Conservation (phyloP, 164 flowering plant species). For the Pachysandra terminalis region DNA sequence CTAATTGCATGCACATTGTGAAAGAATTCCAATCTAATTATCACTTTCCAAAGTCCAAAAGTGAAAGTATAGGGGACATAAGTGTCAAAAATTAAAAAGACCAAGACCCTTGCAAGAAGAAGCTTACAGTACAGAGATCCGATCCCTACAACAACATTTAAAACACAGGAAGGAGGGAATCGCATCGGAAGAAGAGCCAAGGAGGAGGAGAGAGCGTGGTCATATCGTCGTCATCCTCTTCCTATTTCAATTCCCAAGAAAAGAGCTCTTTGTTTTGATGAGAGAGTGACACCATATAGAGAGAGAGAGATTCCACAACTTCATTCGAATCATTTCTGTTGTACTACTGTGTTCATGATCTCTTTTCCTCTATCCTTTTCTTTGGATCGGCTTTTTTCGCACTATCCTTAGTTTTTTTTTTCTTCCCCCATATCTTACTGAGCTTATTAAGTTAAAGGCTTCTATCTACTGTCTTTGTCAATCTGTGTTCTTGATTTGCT, state of each 20-base stretch:
- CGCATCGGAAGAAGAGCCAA: conserved; percentile 14
- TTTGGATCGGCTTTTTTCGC: conserved; percentile 41
- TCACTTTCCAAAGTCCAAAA: too few relatives aligned
- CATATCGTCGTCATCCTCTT: conserved; percentile 28
- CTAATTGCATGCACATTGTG: too few relatives aligned
- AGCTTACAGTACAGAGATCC: not conserved
- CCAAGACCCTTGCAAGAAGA: too few relatives aligned
- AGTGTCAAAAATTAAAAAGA: not conserved
- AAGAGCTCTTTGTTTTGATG: not conserved
- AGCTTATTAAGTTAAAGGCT: too few relatives aligned
- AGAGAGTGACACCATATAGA: conserved; percentile 1
- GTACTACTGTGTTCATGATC: conserved; percentile 5
- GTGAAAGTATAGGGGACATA: conserved; percentile 1
- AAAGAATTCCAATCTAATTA: too few relatives aligned
- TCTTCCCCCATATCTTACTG: not conserved
- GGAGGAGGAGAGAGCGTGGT: conserved; percentile 13
- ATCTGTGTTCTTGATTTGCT: not conserved
- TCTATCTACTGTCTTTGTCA: conserved; percentile 17
- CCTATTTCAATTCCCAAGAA: conserved; percentile 31
- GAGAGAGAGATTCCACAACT: not conserved
- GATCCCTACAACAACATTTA: too few relatives aligned
- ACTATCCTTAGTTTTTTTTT: conserved; percentile 2
- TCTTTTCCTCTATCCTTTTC: conserved; percentile 4
- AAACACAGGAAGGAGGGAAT: conserved; percentile 2
- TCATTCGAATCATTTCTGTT: not conserved